phyloP scores from a whole-genome alignment of 2,329 filamentous ascomycete species.

The Cladosporium sp. region DNA sequence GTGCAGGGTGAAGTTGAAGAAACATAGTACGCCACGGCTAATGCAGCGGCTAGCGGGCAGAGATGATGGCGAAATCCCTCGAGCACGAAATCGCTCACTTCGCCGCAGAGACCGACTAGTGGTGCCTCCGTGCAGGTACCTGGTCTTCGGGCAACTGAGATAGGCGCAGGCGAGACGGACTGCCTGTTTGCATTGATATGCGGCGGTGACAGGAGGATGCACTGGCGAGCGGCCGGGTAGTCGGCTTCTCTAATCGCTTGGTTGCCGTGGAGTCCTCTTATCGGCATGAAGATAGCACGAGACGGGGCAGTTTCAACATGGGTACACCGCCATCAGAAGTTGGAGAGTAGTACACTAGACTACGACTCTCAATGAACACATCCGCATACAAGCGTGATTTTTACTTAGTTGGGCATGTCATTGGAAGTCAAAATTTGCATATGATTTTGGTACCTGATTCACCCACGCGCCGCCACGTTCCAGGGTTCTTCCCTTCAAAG shows the following conservation, averaged over 20 bases:
- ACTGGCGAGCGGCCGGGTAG: conserved; percentile 2
- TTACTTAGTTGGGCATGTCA: too few species aligned
- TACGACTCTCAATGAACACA: too few species aligned
- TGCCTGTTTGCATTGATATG: not conserved
- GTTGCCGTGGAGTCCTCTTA: not conserved
- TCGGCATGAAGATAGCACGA: not conserved
- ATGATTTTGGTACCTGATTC: too few species aligned
- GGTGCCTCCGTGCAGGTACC: not conserved
- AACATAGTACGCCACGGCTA: not conserved
- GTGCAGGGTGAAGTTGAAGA: not conserved
- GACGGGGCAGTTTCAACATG: not conserved
- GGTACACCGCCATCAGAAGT: too few species aligned
- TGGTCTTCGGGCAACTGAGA: conserved; percentile 1
- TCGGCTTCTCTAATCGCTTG: conserved; percentile 4
- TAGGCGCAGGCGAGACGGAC: not conserved
- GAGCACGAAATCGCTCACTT: not conserved
- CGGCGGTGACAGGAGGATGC: conserved; percentile 4
- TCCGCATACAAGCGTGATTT: too few species aligned
- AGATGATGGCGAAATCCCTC: not conserved
- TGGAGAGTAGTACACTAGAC: too few species aligned
- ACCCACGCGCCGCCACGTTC: too few species aligned
- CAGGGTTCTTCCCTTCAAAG: too few species aligned
- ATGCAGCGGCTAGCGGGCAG: conserved; percentile 1
- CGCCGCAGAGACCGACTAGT: not conserved
- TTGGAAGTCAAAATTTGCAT: too few species aligned